Percentiles rank a stretch among this genome's conserved stretches.
phyloP scores from a whole-genome alignment of 2,329 filamentous ascomycete species.

The Fusarium euwallaceae region DNA sequence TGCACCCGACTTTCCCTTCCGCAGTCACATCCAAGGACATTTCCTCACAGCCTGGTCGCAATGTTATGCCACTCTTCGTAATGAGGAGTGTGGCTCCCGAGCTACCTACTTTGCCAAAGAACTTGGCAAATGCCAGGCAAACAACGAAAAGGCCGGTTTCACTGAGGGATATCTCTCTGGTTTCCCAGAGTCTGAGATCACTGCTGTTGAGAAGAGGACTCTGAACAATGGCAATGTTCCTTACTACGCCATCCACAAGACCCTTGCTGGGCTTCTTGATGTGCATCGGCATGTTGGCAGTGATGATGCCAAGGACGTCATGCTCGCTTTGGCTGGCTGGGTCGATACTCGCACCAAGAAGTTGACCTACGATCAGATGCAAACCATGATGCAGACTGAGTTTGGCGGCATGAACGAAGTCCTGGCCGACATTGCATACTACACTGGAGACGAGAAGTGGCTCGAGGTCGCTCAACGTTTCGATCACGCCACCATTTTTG shows the following conservation, averaged over 20 bases:
- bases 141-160: conserved; percentile 61
- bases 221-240: conserved; percentile 64
- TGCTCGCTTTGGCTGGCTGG: conserved; percentile 61
- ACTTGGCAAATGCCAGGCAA: conserved; percentile 64
- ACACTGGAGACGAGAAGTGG: conserved; percentile 61
- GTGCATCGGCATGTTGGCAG: conserved; percentile 61
- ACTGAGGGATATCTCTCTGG: conserved; percentile 62
- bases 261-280: conserved; percentile 64
- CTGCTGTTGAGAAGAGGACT: conserved; percentile 57
- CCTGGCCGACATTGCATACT: conserved; percentile 61
- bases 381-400: conserved; percentile 61
- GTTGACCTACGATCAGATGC: conserved; percentile 61
- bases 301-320: conserved; percentile 56
- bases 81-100: conserved; percentile 59
- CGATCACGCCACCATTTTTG: conserved; percentile 62
- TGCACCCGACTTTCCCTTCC: conserved; percentile 66
- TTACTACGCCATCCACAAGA: conserved; percentile 69
- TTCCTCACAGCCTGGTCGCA: conserved; percentile 64
- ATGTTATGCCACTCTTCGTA: conserved; percentile 59
- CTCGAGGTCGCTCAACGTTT: conserved; percentile 62
- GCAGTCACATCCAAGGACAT: conserved; percentile 65
- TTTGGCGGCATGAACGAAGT: conserved; percentile 68
- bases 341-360: conserved; percentile 61
- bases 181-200: conserved; percentile 66
- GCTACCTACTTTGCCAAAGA: conserved; percentile 61